Evolutionary conservation across 345 rosid genomes (phyloP), one percentile per base, ranked within the genome.

Genomic region (Excoecaria agallocha): DNA sequence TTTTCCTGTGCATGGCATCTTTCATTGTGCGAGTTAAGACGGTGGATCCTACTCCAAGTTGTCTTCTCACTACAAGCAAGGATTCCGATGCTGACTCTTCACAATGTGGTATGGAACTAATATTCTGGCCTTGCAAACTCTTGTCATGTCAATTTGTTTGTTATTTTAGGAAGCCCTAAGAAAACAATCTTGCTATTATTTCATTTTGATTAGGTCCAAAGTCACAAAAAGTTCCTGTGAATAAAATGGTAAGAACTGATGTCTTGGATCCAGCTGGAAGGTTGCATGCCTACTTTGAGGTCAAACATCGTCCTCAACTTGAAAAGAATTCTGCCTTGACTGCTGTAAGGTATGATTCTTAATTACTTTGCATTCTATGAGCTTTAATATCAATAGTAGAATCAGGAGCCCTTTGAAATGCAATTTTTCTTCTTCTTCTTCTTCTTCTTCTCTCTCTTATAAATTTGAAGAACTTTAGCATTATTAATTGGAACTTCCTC

Each of bases 171-270:
- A 17, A 25, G 35, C 76, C 56, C 30, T 16, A 19, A 12, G 22
- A 41, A 41, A 49, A 61, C 39, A 22, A 59, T 60, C 58, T 25
- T 15, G 39, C 16, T 60, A 57, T 75, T 55, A 35, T 71, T 79
- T 64, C 77, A 52, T 63, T 74, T 73, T 48, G 35, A 17, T 54
- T 77, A 93, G 97, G 93, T 66, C 77, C 86, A 68, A 93, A 89
- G 78, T 72, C 77, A 57, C 93, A 87, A 73, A 95, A 86, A 83
- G 82, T 89, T 72, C 98, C 93, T 20, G 93, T 89, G 75, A 65
- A 88, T 79, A 92, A 89, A 84, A 89, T 89, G 89, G 97, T 95
- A 57, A 89, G 99, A 86, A 91, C 91, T 25, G 98, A 95, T 84
- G 87, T 89, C 72, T 84, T 83, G 43, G 90, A 89, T 77, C 99